phyloP scores from a whole-genome alignment of 495 filamentous ascomycete species.

The Daldinia childiae region DNA sequence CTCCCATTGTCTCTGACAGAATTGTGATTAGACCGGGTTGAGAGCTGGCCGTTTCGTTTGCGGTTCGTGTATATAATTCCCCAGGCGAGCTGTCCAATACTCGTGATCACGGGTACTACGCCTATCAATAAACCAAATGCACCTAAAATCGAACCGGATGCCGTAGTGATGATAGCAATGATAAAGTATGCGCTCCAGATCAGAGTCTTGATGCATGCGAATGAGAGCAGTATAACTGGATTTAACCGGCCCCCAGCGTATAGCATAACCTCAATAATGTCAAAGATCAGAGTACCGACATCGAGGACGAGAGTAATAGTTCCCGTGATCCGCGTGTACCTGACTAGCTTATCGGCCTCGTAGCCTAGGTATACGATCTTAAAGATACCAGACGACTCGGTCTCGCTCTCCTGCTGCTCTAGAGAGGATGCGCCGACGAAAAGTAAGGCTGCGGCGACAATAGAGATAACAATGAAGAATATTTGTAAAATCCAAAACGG shows the following conservation, averaged over 20 bases:
- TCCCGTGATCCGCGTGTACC: neutral
- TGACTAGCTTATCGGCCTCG: neutral
- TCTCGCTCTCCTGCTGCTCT: neutral
- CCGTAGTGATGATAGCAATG: neutral
- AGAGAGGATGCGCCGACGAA: constrained; percentile 1
- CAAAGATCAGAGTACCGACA: neutral
- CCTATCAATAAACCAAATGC: neutral
- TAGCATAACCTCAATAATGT: neutral
- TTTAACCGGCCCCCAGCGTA: neutral
- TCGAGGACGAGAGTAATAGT: neutral
- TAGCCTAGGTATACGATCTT: neutral
- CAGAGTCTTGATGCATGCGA: neutral
- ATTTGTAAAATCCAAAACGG: constrained; percentile 18
- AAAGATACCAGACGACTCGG: neutral
- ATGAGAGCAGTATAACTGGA: neutral
- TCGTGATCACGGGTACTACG: neutral
- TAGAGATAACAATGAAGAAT: neutral
- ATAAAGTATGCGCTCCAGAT: neutral
- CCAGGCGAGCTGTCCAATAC: neutral
- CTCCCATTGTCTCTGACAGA: neutral
- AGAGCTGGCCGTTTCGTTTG: neutral
- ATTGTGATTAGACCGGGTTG: neutral
- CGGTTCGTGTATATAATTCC: neutral
- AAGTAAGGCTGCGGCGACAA: constrained; percentile 4
- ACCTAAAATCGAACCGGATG: neutral